These are phyloP conservation scores for Fragilaria crotonensis DNA, from an alignment of 108 stramenopile genomes.

Conservation along the genomic window DNA sequence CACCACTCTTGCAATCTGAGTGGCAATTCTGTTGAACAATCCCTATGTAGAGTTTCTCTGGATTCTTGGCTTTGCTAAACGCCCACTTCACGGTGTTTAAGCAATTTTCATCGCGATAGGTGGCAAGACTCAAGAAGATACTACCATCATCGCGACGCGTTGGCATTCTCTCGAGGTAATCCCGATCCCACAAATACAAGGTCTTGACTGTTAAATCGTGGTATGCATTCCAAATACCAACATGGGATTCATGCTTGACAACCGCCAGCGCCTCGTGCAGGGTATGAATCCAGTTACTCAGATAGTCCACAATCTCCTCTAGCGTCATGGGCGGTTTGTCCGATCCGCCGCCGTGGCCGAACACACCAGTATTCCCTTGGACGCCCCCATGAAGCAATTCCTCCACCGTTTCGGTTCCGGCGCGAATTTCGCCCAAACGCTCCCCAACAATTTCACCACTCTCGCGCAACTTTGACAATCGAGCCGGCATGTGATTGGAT, in stretches of 20 bases:
- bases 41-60: slow-evolving; percentile 85
- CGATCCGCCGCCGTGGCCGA: slow-evolving; percentile 30
- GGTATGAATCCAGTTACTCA: slow-evolving; percentile 54
- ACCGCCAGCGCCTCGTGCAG: slow-evolving; percentile 42
- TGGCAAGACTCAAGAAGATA: slow-evolving; percentile 87
- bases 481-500: slow-evolving; percentile 38
- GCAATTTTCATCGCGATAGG: slow-evolving; percentile 92
- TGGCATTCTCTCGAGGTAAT: slow-evolving; percentile 71
- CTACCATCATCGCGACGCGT: slow-evolving; percentile 61
- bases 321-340: slow-evolving; percentile 70
- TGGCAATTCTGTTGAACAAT: slow-evolving; percentile 95
- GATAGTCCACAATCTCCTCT: slow-evolving; percentile 51
- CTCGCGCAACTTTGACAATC: slow-evolving; percentile 43
- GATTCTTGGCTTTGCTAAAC: slow-evolving; percentile 79
- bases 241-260: slow-evolving; percentile 51
- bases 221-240: slow-evolving; percentile 79
- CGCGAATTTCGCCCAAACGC: slow-evolving; percentile 57
- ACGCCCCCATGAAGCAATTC: slow-evolving; percentile 50
- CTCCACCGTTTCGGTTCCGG: slow-evolving; percentile 68
- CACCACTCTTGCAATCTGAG: slow-evolving; percentile 61
- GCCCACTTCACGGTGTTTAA: slow-evolving; percentile 78
- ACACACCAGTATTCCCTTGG: slow-evolving; percentile 1
- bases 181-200: slow-evolving; percentile 75
- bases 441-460: slow-evolving; percentile 69
- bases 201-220: slow-evolving; percentile 71